Percentiles rank a stretch among this genome's conserved stretches.
Evolutionary conservation across 148 eudicot genomes (phyloP).

Genomic region (Vaccinium myrtillus): DNA sequence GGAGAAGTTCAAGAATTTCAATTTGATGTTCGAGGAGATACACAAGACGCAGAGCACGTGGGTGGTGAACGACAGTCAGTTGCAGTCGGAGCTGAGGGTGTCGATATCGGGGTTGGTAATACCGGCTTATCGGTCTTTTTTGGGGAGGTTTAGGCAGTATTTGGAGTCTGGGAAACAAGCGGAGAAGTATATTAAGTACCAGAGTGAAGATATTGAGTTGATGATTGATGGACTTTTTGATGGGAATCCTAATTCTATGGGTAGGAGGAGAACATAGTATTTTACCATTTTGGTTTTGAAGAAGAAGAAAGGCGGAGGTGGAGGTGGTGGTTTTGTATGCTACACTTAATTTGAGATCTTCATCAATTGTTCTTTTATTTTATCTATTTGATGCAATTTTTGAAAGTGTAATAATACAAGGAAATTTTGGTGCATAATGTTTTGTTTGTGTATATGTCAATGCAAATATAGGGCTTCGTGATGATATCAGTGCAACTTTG

Average conservation of each 20-base stretch:
- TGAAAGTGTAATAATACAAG: background rate
- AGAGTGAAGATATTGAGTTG: constrained; percentile 80
- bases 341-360: background rate
- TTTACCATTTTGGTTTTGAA: background rate
- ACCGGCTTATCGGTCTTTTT: constrained; percentile 80
- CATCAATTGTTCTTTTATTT: background rate
- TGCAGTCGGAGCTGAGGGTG: constrained; percentile 82
- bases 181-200: constrained; percentile 85
- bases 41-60: constrained; percentile 73
- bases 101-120: constrained; percentile 74
- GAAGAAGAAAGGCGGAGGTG: background rate
- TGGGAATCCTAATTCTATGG: constrained; percentile 62
- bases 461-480: background rate
- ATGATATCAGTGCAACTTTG: too few relatives aligned
- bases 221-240: constrained; percentile 75
- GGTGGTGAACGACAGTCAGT: constrained; percentile 90
- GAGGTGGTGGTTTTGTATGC: constrained; percentile 13
- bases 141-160: constrained; percentile 63
- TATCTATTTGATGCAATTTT: background rate
- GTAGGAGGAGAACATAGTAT: constrained; percentile 51
- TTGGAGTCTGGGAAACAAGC: constrained; percentile 52
- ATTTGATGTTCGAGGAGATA: constrained; percentile 67
- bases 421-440: background rate
- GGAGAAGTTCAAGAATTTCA: constrained; percentile 78
- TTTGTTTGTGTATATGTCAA: background rate